These are phyloP conservation scores for Colletotrichum eleusines DNA, from an alignment of 2,329 filamentous ascomycete species.

Conservation along the genomic window DNA sequence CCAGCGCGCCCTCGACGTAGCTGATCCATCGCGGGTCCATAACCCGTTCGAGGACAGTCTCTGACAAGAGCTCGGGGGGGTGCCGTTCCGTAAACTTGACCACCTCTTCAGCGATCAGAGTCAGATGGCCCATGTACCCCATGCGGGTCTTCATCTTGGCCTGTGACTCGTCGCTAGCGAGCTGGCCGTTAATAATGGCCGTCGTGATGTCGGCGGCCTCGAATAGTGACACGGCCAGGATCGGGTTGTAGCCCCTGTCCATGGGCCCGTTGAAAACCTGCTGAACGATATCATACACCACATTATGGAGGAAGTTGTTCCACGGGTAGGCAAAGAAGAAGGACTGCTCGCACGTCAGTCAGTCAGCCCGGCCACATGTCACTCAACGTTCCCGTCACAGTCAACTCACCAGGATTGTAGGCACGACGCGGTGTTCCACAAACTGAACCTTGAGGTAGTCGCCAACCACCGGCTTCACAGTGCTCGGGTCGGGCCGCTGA, in stretches of 20 bases:
- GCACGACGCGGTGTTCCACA: constrained; percentile 92
- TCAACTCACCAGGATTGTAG: constrained; percentile 86
- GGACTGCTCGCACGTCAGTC: constrained; percentile 65
- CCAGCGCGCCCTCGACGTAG: constrained; percentile 92
- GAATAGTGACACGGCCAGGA: constrained; percentile 91
- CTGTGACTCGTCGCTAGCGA: constrained; percentile 87
- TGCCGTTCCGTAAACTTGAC: constrained; percentile 98
- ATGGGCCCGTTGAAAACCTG: constrained; percentile 99
- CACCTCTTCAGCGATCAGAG: constrained; percentile 96
- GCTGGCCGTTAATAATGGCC: constrained; percentile 91
- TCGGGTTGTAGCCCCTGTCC: constrained; percentile 93
- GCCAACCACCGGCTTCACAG: constrained; percentile 81
- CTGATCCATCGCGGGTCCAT: constrained; percentile 92
- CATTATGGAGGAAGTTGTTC: constrained; percentile 99
- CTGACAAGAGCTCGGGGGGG: constrained; percentile 87
- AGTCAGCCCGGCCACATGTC: not conserved
- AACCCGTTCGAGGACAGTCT: constrained; percentile 86
- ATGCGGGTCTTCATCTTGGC: constrained; percentile 87
- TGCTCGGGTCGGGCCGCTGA: constrained; percentile 39
- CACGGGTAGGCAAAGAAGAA: constrained; percentile 99
- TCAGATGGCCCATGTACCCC: constrained; percentile 98
- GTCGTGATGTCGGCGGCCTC: constrained; percentile 90
- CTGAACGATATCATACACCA: constrained; percentile 98
- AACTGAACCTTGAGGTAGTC: constrained; percentile 97
- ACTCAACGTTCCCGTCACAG: not conserved